phyloP scores from a whole-genome alignment of 495 filamentous ascomycete species.

The Cairneyella variabilis region DNA sequence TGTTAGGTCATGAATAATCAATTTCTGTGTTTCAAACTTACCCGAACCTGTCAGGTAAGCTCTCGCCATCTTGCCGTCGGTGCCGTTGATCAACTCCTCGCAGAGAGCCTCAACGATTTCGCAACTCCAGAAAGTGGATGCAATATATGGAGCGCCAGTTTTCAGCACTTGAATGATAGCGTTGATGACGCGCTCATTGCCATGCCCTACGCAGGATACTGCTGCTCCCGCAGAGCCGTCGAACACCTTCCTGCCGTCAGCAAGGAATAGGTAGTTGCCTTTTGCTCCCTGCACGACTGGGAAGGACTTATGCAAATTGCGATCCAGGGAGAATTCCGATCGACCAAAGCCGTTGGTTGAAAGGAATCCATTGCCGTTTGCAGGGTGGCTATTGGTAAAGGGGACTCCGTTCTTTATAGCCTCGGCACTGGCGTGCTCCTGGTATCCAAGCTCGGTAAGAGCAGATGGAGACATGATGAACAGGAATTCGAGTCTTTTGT shows the following conservation, averaged over 20 bases:
- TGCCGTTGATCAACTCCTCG: slow-evolving; percentile 38
- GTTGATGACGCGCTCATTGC: slow-evolving; percentile 37
- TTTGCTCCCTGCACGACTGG: slow-evolving; percentile 15
- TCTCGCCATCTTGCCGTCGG: slow-evolving; percentile 39
- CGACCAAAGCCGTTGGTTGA: background rate
- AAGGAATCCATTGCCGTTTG: background rate
- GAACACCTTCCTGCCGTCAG: slow-evolving; percentile 59
- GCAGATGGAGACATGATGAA: slow-evolving; percentile 16
- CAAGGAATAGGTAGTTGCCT: slow-evolving; percentile 33
- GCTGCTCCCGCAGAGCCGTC: slow-evolving; percentile 57
- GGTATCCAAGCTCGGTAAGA: background rate
- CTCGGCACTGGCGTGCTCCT: background rate
- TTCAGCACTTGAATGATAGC: slow-evolving; percentile 35
- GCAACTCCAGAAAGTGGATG: slow-evolving; percentile 42
- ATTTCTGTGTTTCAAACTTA: slow-evolving; percentile 27
- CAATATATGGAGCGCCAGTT: slow-evolving; percentile 37
- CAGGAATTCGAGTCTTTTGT: no score
- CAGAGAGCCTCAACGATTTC: slow-evolving; percentile 37
- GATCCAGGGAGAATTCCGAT: slow-evolving; percentile 16
- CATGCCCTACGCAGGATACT: slow-evolving; percentile 49
- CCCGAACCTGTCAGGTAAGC: slow-evolving; percentile 56
- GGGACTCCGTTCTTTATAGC: background rate
- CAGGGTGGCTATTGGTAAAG: background rate
- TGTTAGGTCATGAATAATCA: background rate
- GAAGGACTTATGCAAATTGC: slow-evolving; percentile 21